These are phyloP conservation scores for Termitomyces titanicus DNA, from an alignment of 768 basidiomycete genomes.

Conservation along the genomic window DNA sequence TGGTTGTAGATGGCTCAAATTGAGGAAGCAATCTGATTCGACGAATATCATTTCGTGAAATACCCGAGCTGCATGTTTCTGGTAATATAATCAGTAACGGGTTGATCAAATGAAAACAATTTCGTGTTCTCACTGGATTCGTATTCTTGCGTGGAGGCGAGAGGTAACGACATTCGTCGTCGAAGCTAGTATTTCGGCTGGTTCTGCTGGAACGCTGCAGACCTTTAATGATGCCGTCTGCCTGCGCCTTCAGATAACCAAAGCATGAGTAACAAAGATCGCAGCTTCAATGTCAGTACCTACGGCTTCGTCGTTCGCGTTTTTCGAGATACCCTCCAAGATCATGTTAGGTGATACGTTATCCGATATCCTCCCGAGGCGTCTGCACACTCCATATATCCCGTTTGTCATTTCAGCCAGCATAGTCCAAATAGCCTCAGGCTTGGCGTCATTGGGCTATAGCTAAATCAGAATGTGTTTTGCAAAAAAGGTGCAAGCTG, in stretches of 20 bases:
- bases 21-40: conserved; percentile 10
- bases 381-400: not conserved
- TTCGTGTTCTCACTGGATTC: not conserved
- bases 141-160: conserved; percentile 3
- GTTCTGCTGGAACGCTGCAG: not conserved
- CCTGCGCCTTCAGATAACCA: not conserved
- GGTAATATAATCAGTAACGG: not conserved
- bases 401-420: not conserved
- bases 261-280: not conserved
- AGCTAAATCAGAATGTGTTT: not conserved
- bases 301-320: not conserved
- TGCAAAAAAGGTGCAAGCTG: not conserved
- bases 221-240: conserved; percentile 1
- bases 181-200: conserved; percentile 1
- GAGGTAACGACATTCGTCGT: not conserved
- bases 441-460: conserved; percentile 1
- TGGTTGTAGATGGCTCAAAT: conserved; percentile 7
- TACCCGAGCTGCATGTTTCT: not conserved
- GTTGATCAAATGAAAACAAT: too few relatives aligned
- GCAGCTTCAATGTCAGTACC: not conserved
- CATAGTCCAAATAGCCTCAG: conserved; percentile 1
- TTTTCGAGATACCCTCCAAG: not conserved
- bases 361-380: not conserved
- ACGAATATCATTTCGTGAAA: conserved; percentile 12
- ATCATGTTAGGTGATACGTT: not conserved